phyloP scores from a whole-genome alignment of 2,329 filamentous ascomycete species.

The Didymella sp. region DNA sequence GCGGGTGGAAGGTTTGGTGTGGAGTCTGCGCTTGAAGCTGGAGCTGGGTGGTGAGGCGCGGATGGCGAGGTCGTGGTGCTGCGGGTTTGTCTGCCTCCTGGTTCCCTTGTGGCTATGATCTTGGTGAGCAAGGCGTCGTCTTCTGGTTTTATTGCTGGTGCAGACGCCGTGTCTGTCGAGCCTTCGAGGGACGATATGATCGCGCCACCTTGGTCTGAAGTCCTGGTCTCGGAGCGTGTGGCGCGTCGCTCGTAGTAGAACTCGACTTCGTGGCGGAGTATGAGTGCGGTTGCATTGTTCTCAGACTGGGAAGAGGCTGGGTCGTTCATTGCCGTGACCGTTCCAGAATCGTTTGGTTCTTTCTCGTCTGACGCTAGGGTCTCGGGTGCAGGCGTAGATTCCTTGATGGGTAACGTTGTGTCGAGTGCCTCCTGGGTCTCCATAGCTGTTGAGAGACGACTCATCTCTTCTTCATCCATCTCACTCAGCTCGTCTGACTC shows the following conservation, averaged over 20 bases:
- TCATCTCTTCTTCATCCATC: neutral
- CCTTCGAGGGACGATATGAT: neutral
- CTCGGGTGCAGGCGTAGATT: neutral
- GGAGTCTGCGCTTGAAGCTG: no score
- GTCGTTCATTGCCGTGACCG: neutral
- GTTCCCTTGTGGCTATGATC: no score
- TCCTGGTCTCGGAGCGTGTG: neutral
- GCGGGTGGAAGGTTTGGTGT: no score
- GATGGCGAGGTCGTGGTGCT: no score
- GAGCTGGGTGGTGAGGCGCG: no score
- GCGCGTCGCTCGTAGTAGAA: neutral
- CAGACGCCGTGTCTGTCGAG: neutral
- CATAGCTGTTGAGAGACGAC: neutral
- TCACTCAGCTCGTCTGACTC: neutral
- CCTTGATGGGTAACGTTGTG: neutral
- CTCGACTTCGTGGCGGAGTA: conserved; percentile 1
- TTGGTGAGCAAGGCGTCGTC: no score
- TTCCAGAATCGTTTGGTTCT: neutral
- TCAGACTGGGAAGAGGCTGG: neutral
- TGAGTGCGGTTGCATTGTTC: neutral
- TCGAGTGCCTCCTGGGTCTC: neutral
- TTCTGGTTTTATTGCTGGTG: neutral
- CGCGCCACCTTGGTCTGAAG: neutral
- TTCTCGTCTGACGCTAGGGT: neutral
- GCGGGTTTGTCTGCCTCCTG: no score